Base-by-base conservation (phyloP, 1,284 basidiomycete species). In the Puccinia coronata region DNA sequence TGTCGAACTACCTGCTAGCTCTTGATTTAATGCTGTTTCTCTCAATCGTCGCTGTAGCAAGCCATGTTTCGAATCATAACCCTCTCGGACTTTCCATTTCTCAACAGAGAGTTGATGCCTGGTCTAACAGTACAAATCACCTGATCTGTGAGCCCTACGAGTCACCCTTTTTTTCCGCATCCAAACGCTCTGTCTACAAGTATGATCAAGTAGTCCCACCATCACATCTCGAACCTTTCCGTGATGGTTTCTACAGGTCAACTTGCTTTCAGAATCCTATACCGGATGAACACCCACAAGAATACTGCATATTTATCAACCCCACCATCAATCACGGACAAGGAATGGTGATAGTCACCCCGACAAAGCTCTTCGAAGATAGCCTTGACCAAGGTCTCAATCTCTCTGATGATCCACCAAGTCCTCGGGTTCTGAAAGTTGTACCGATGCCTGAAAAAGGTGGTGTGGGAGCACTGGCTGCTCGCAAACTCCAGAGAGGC, bases 401-500 rank as follows among this genome's bases (percentile, higher is more conserved):
- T 8, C 63, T 72, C n/a, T 31, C 51, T 16, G 34, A 80, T 34
- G 78, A 80, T 41, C 55, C 63, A 28, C 70, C 28, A 11, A 43
- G 49, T 34, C 53, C 53, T 8, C 9, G 25, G 0, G 12, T 55
- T 11, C 9, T 80, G 16, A 72, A 80, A 53, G 70, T 80, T 5
- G 70, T 80, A 14, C 51, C 59, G 16, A 73, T 73, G 69, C 67
- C 55, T 14, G 55, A 73, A n/a, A 80, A 80, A 18, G 78, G 77
- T 18, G 77, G 78, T 8, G 36, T 43, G 41, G 78, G 78, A 28
- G 57, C 70, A 63, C 18, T 80, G 49, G 55, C 78, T 63, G 25
- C 57, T 49, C 55, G 59, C n/a, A 31, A 47, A 47, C 55, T 80
- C 8, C 43, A 53, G 9, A 41, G 16, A 18, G 78, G 78, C 14